Percentiles rank a stretch among this genome's conserved stretches.
These are phyloP conservation scores for Trichosporon coremiiforme DNA, from an alignment of 1,284 basidiomycete species.

Conservation along the genomic window DNA sequence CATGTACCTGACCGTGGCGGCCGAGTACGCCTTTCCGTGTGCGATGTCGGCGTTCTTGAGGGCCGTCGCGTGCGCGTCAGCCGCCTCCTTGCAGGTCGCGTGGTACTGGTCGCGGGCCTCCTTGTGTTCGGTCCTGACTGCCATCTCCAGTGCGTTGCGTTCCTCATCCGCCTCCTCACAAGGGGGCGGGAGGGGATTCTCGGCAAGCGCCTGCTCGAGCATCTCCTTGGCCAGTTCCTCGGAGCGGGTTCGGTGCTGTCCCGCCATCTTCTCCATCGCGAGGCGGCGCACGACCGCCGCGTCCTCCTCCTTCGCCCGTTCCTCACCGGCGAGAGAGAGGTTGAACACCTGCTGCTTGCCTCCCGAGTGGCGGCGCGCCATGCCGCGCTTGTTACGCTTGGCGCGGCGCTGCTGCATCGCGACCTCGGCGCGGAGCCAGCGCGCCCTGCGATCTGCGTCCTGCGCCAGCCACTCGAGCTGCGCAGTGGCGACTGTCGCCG, in stretches of 20 bases:
- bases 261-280: slow-evolving; percentile 17
- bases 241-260: slow-evolving; percentile 14
- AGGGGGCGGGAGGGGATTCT: neutral
- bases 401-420: slow-evolving; percentile 11
- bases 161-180: neutral
- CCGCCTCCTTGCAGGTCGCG: slow-evolving; percentile 10
- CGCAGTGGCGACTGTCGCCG: slow-evolving; percentile 14
- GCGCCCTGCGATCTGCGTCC: slow-evolving; percentile 20
- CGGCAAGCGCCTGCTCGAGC: slow-evolving; percentile 12
- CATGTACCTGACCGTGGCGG: slow-evolving; percentile 20
- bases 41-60: slow-evolving; percentile 9
- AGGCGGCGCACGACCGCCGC: slow-evolving; percentile 18
- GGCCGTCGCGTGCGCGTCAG: neutral
- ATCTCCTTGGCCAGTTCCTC: slow-evolving; percentile 16
- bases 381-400: neutral
- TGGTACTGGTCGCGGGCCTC: slow-evolving; percentile 17
- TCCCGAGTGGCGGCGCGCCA: neutral
- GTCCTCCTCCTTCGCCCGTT: slow-evolving; percentile 18
- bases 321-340: slow-evolving; percentile 19
- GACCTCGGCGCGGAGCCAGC: slow-evolving; percentile 22
- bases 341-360: neutral
- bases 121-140: neutral
- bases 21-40: slow-evolving; percentile 17
- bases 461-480: slow-evolving; percentile 26
- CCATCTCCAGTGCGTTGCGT: neutral